A percentile compares a stretch with the other conserved stretches of the same genome.
These are phyloP conservation scores for Hemisphaericaspora lyxosophila DNA, from an alignment of 1,139 yeast species.

Conservation along the genomic window DNA sequence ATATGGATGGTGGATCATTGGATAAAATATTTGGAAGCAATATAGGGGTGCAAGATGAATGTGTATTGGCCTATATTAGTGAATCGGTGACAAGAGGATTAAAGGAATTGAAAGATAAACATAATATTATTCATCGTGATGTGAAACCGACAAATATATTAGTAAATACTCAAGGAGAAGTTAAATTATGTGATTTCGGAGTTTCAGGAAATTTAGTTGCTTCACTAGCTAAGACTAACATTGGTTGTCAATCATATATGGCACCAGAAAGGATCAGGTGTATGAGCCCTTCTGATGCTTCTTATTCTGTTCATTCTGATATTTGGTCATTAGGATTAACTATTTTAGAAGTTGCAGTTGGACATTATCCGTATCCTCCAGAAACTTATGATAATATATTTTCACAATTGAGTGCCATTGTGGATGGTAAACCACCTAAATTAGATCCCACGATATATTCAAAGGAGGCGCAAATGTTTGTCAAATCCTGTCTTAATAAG, in stretches of 20 bases:
- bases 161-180: constrained; percentile 77
- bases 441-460: constrained; percentile 57
- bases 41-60: constrained; percentile 78
- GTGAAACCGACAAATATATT: constrained; percentile 95
- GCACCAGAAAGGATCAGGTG: constrained; percentile 93
- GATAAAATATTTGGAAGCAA: constrained; percentile 74
- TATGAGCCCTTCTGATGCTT: constrained; percentile 58
- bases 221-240: constrained; percentile 90
- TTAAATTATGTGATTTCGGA: constrained; percentile 94
- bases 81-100: constrained; percentile 81
- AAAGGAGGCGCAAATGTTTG: constrained; percentile 79
- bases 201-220: constrained; percentile 95
- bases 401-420: constrained; percentile 91
- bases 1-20: constrained; percentile 96
- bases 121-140: constrained; percentile 93
- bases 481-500: constrained; percentile 75
- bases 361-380: constrained; percentile 92
- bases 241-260: constrained; percentile 98
- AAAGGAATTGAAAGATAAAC: constrained; percentile 77
- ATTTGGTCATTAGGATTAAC: constrained; percentile 95
- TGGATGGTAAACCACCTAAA: constrained; percentile 91
- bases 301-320: constrained; percentile 93
- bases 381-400: constrained; percentile 89
- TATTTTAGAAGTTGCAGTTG: constrained; percentile 84
- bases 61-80: constrained; percentile 73